Evolutionary conservation across 179 eudicot species (phyloP).

Genomic region (Corrigiola litoralis): DNA sequence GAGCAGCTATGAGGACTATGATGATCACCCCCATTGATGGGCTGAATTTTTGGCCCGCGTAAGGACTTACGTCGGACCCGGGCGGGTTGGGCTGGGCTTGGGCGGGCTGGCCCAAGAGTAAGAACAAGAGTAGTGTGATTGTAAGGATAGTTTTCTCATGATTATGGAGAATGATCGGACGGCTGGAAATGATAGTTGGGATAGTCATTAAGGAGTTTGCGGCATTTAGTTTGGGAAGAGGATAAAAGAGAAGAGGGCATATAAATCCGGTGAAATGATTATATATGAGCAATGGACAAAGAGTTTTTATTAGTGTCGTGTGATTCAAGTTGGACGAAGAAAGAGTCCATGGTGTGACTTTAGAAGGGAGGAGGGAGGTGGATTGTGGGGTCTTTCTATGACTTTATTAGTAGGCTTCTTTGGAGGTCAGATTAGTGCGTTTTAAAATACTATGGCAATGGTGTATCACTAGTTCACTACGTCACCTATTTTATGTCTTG

Average conservation of each 20-base stretch:
- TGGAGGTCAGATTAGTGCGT: background rate
- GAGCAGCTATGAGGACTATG: conserved; percentile 42
- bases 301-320: no score
- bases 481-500: no score
- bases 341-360: background rate
- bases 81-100: conserved; percentile 21
- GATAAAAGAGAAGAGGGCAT: background rate
- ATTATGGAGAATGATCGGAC: background rate
- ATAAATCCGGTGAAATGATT: background rate
- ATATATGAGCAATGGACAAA: background rate
- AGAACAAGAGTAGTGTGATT: background rate
- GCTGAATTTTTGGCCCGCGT: conserved; percentile 28
- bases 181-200: background rate
- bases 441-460: no score
- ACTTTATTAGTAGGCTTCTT: background rate
- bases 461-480: no score
- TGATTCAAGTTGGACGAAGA: no score
- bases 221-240: background rate
- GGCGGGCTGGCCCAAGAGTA: conserved; percentile 16
- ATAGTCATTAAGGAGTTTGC: no score
- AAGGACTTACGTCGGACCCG: background rate
- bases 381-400: background rate
- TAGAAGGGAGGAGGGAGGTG: background rate
- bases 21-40: conserved; percentile 48
- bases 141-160: background rate